Percentiles rank a stretch among this genome's conserved stretches.
Conservation (phyloP, 1,284 basidiomycete genomes). For the Xerocomus minutiporus region DNA sequence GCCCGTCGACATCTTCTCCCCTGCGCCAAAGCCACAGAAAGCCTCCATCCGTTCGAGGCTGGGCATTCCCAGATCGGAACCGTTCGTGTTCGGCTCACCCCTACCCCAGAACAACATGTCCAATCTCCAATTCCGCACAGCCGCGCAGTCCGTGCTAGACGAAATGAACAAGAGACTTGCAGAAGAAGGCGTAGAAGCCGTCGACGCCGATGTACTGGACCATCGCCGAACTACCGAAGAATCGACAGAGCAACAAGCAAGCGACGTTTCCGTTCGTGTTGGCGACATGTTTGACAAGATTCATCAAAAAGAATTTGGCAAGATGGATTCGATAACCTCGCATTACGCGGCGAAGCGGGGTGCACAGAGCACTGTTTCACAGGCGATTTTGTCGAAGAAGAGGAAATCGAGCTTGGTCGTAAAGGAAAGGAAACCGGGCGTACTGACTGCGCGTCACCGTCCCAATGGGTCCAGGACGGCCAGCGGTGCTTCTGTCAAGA, state of each 20-base stretch:
- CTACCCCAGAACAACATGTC: slow-evolving; percentile 54
- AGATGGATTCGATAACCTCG: slow-evolving; percentile 71
- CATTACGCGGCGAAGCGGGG: slow-evolving; percentile 53
- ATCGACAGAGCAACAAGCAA: slow-evolving; percentile 20
- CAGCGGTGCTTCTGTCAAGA: slow-evolving; percentile 44
- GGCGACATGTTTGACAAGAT: slow-evolving; percentile 52
- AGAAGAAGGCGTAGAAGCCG: slow-evolving; percentile 41
- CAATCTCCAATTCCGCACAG: slow-evolving; percentile 56
- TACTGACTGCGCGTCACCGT: slow-evolving; percentile 21
- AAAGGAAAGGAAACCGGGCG: slow-evolving; percentile 39
- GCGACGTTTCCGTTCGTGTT: slow-evolving; percentile 19
- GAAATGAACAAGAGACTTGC: slow-evolving; percentile 74
- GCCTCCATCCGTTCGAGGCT: slow-evolving; percentile 19
- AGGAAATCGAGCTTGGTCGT: slow-evolving; percentile 44
- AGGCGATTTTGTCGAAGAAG: slow-evolving; percentile 33
- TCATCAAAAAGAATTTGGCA: slow-evolving; percentile 61
- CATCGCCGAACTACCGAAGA: slow-evolving; percentile 22
- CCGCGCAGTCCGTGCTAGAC: slow-evolving; percentile 61
- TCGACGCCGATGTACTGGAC: slow-evolving; percentile 41
- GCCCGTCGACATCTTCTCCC: slow-evolving; percentile 38
- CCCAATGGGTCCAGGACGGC: slow-evolving; percentile 22
- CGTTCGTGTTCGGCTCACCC: slow-evolving; percentile 73
- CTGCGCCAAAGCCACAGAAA: slow-evolving; percentile 24
- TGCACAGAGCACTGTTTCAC: slow-evolving; percentile 10
- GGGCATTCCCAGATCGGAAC: slow-evolving; percentile 33